Conservation (phyloP, 1,284 basidiomycete genomes). For the Golubevia sp. region DNA sequence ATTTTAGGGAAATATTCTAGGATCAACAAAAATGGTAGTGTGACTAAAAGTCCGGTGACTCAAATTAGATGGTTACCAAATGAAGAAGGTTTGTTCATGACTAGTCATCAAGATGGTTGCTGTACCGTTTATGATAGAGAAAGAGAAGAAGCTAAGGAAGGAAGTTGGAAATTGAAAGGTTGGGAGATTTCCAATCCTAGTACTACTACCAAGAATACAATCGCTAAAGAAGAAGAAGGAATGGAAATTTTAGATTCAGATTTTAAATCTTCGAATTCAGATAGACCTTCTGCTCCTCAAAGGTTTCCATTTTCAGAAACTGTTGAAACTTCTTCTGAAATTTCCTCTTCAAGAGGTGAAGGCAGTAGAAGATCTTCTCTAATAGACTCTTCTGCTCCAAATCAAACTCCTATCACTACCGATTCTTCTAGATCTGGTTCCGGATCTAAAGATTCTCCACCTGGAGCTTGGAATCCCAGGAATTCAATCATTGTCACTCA, state of each 20-base stretch:
- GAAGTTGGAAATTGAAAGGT: background rate
- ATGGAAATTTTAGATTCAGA: background rate
- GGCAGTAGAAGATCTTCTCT: too few species aligned
- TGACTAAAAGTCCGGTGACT: constrained; percentile 34
- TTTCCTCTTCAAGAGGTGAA: too few species aligned
- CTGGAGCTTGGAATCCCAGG: constrained; percentile 2
- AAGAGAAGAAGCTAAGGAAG: constrained; percentile 35
- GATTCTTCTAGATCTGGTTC: too few species aligned
- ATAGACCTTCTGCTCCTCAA: too few species aligned
- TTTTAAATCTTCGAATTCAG: constrained; percentile 1
- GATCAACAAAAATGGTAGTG: constrained; percentile 49
- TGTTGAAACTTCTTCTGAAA: too few species aligned
- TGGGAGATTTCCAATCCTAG: background rate
- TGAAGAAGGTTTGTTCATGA: constrained; percentile 37
- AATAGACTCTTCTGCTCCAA: too few species aligned
- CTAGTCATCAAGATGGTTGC: constrained; percentile 44
- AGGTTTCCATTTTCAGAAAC: too few species aligned
- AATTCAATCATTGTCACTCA: constrained; percentile 5
- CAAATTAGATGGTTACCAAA: constrained; percentile 52
- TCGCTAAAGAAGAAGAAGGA: constrained; percentile 1
- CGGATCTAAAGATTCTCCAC: background rate
- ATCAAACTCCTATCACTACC: too few species aligned
- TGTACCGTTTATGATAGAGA: constrained; percentile 44
- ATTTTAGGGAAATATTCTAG: constrained; percentile 40
- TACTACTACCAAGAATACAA: too few species aligned